Percentiles rank a stretch among this genome's conserved stretches.
Conservation (phyloP, 305 asterid species). For the Fraxinus ornus region DNA sequence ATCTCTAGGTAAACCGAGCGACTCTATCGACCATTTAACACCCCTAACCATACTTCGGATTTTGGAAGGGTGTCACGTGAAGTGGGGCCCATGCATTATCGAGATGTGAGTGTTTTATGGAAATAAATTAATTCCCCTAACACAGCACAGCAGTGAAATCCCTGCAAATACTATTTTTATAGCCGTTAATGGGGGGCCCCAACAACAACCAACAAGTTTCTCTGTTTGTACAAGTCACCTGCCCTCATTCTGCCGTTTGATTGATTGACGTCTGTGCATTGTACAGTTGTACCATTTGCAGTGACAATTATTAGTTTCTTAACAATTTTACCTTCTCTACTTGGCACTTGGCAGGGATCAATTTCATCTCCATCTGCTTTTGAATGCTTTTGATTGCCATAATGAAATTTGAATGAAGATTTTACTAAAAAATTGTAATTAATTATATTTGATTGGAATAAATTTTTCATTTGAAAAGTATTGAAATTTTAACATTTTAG, state of each 20-base stretch:
- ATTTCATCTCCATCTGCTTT: background rate
- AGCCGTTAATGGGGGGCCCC: conserved; percentile 42
- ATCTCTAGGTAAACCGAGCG: too few species aligned
- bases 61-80: conserved; percentile 3
- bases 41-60: too few species aligned
- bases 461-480: too few species aligned
- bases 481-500: too few species aligned
- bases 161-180: conserved; percentile 22
- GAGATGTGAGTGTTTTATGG: conserved; percentile 42
- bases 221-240: background rate
- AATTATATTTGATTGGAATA: too few species aligned
- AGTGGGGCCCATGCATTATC: conserved; percentile 22
- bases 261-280: conserved; percentile 18
- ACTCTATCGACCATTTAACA: too few species aligned
- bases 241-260: background rate
- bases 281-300: background rate
- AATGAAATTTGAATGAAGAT: too few species aligned
- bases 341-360: background rate
- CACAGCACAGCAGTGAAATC: conserved; percentile 25
- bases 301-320: background rate
- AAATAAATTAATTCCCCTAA: conserved; percentile 24
- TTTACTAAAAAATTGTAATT: too few species aligned
- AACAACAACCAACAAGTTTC: conserved; percentile 14
- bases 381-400: too few species aligned
- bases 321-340: conserved; percentile 22